Evolutionary conservation across 2,329 filamentous ascomycete genomes (phyloP), one percentile per base, ranked within the genome.

Genomic region (Arthrobotrys sphaeroides): DNA sequence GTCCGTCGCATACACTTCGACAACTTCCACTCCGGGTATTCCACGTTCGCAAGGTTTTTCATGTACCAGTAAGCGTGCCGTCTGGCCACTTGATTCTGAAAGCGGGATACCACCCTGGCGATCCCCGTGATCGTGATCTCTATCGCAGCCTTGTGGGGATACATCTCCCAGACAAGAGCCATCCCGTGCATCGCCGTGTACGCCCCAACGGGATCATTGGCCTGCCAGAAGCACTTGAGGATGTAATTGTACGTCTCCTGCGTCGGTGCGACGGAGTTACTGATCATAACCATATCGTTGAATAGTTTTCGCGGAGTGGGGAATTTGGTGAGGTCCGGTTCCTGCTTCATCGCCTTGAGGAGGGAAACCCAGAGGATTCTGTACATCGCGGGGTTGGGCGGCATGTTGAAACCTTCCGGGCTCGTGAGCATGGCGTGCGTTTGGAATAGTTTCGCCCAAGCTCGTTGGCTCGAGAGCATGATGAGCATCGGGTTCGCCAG

Each of bases 151-250:
- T 57, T 45, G 2, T 49, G 40, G 2, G 64, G 62, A 18, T 36
- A 57, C 47, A 64, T 53, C 2, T 68, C 62, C 70, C 70, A 74
- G 6, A 74, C 70, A 24, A 68, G 10, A 4, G 45, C 45, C 70
- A 74, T 74, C n/a, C 70, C 70, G 10, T 74, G 43, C 70, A 74
- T 74, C 43, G 70, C 70, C 1, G 70, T 74, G 18, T 74, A 68
- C 10, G 70, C 70, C 5, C 70, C 70, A 16, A 74, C 55, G n/a
- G 62, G 62, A 18, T 74, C 70, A 16, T 26, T 16, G 2, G 33
- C 62, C 20, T 49, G 53, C 70, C 70, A 74, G 36, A 74, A 74
- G 31, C 20, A 24, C 20, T 62, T 16, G n/a, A 74, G 55, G 16
- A 74, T 33, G n/a, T 68, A 62, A 13, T 60, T 22, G 16, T 74